A percentile compares a stretch with the other conserved stretches of the same genome.
These are phyloP conservation scores for Brassica nigra DNA, from an alignment of 345 rosid species.

Conservation along the genomic window DNA sequence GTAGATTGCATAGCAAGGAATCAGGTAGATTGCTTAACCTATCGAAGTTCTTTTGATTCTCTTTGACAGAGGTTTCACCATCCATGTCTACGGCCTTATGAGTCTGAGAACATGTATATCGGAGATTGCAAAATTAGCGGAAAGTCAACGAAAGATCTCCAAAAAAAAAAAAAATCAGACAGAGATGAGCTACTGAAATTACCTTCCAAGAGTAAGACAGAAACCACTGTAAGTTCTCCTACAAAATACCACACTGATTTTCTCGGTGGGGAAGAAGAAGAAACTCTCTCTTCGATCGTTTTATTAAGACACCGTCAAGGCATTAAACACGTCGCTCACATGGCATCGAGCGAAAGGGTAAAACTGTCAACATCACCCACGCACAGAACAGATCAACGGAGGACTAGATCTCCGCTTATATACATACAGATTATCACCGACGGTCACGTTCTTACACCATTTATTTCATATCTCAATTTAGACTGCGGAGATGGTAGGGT, in stretches of 20 bases:
- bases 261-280: too few relatives aligned
- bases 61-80: constrained; percentile 1
- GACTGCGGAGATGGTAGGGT: too few relatives aligned
- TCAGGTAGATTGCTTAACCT: constrained; percentile 35
- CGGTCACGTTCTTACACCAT: neutral
- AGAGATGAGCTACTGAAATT: too few relatives aligned
- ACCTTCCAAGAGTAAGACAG: too few relatives aligned
- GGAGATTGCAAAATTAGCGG: neutral
- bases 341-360: neutral
- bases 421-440: constrained; percentile 10
- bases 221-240: neutral
- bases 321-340: too few relatives aligned
- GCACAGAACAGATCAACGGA: constrained; percentile 17
- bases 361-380: constrained; percentile 3
- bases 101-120: constrained; percentile 11
- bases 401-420: neutral
- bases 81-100: constrained; percentile 8
- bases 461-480: too few relatives aligned
- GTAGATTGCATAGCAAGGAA: constrained; percentile 23
- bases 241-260: neutral
- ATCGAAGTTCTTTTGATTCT: constrained; percentile 16
- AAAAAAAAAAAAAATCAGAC: neutral
- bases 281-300: too few relatives aligned
- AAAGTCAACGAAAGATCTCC: constrained; percentile 9
- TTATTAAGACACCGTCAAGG: too few relatives aligned